phyloP scores from a whole-genome alignment of 257 asterid genomes.

The Nicotiana paniculata region DNA sequence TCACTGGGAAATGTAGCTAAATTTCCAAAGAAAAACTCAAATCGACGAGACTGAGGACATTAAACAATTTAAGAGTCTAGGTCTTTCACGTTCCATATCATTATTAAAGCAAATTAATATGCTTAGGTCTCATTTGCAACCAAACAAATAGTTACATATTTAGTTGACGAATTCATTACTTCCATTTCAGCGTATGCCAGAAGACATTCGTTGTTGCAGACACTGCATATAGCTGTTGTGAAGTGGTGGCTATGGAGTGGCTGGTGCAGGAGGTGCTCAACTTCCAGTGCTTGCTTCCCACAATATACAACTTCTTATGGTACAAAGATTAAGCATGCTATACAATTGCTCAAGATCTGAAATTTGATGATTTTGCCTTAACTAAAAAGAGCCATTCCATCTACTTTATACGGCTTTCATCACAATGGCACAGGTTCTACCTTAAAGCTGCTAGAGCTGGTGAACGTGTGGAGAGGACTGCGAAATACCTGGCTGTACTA shows the following conservation, averaged over 20 bases:
- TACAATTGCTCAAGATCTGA: neutral
- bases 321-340: slow-evolving; percentile 16
- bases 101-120: neutral
- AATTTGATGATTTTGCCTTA: neutral
- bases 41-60: neutral
- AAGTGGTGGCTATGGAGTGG: slow-evolving; percentile 99
- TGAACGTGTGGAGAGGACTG: slow-evolving; percentile 54
- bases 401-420: neutral
- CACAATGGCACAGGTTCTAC: slow-evolving; percentile 57
- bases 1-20: neutral
- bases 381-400: neutral
- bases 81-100: neutral
- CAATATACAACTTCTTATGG: slow-evolving; percentile 84
- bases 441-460: slow-evolving; percentile 68
- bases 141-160: neutral
- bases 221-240: slow-evolving; percentile 52
- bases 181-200: slow-evolving; percentile 43
- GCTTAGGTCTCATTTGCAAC: neutral
- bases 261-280: slow-evolving; percentile 84
- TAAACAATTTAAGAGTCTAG: neutral
- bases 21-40: neutral
- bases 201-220: slow-evolving; percentile 54
- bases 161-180: neutral
- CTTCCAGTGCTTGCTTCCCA: slow-evolving; percentile 86
- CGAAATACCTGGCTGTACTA: slow-evolving; percentile 66